These are phyloP conservation scores for Colletotrichum echinochloae DNA, from an alignment of 2,329 filamentous ascomycete genomes.

Conservation along the genomic window DNA sequence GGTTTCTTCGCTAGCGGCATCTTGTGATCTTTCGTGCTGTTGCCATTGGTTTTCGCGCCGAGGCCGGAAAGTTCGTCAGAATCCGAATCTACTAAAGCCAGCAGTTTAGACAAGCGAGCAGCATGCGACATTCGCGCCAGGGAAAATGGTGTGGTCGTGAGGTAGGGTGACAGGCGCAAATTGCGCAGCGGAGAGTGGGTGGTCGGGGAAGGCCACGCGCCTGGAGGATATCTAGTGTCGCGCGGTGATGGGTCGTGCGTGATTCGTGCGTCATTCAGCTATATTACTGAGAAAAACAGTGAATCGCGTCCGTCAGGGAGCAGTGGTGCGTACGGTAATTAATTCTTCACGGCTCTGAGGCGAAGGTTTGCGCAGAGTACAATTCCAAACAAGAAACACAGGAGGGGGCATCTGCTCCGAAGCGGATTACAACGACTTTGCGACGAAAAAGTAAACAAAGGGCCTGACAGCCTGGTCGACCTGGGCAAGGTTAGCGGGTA, in stretches of 20 bases:
- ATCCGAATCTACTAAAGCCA: slow-evolving; percentile 51
- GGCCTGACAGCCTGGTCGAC: neutral
- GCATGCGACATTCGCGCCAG: slow-evolving; percentile 47
- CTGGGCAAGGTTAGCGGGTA: neutral
- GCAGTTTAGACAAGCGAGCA: slow-evolving; percentile 47
- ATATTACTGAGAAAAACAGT: neutral
- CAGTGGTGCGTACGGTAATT: neutral
- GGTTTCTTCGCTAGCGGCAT: slow-evolving; percentile 62
- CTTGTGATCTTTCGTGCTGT: neutral
- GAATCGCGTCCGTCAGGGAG: neutral
- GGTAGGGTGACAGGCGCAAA: neutral
- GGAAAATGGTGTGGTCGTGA: neutral
- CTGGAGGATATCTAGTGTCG: neutral
- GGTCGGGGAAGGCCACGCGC: neutral
- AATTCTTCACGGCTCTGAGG: too few relatives aligned
- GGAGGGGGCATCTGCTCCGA: neutral
- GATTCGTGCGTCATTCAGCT: neutral
- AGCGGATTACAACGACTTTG: neutral
- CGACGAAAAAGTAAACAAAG: slow-evolving; percentile 24
- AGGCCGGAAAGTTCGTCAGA: slow-evolving; percentile 51
- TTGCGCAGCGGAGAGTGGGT: neutral
- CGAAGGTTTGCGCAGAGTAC: neutral
- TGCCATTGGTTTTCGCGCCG: neutral
- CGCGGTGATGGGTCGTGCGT: neutral
- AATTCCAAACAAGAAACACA: neutral